Conservation (phyloP, 2,329 filamentous ascomycete genomes). For the Cephalotrichum gorgonifer region DNA sequence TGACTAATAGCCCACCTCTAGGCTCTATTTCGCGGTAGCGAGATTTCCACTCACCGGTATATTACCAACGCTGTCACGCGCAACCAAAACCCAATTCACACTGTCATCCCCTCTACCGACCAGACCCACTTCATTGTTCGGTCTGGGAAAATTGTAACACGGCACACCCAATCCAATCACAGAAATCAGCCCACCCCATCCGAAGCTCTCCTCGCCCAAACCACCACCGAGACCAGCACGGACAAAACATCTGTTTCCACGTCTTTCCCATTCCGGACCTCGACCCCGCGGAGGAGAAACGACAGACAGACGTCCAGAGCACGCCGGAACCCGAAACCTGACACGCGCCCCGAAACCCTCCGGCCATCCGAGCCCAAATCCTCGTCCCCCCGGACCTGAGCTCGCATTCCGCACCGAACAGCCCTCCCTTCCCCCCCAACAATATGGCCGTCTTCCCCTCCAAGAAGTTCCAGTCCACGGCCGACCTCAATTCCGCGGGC, state of each 20-base stretch:
- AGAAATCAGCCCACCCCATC: neutral
- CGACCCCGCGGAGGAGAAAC: too few relatives aligned
- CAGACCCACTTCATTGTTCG: neutral
- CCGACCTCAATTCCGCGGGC: conserved; percentile 59
- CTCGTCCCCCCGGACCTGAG: neutral
- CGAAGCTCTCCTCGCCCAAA: neutral
- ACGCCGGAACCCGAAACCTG: neutral
- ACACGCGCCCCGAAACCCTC: neutral
- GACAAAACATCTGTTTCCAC: too few relatives aligned
- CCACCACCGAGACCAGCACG: neutral
- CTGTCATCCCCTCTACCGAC: neutral
- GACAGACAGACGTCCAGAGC: neutral
- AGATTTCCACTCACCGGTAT: neutral
- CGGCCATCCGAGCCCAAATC: too few relatives aligned
- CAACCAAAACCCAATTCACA: neutral
- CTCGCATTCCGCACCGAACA: too few relatives aligned
- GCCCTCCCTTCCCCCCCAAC: too few relatives aligned
- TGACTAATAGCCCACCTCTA: too few relatives aligned
- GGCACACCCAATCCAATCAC: neutral
- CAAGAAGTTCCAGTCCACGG: conserved; percentile 56
- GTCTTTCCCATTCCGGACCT: too few relatives aligned
- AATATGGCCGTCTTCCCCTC: conserved; percentile 54
- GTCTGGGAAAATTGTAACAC: neutral
- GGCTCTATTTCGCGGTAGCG: too few relatives aligned
- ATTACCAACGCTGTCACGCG: neutral